These are phyloP conservation scores for Cyberlindnera americana DNA, from an alignment of 805 yeast species.

Conservation along the genomic window DNA sequence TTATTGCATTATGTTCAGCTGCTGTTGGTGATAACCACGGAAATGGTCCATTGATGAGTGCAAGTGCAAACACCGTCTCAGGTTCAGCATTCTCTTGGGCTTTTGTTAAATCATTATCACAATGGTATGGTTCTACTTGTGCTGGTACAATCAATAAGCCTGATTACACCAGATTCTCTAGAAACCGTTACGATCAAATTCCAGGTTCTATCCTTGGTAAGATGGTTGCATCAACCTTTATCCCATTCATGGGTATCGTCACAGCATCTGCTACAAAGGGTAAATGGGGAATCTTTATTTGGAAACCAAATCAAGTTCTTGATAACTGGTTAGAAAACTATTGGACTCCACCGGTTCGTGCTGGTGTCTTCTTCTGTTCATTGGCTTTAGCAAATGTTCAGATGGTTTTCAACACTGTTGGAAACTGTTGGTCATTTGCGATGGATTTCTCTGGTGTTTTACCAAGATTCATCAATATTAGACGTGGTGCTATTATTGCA, in stretches of 20 bases:
- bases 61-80: conserved; percentile 3
- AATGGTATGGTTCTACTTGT: conserved; percentile 37
- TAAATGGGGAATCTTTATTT: conserved; percentile 32
- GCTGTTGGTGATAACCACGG: conserved; percentile 10
- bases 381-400: conserved; percentile 1
- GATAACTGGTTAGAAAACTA: conserved; percentile 34
- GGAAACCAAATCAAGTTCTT: conserved; percentile 36
- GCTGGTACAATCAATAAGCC: conserved; percentile 36
- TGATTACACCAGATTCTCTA: conserved; percentile 38
- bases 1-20: conserved; percentile 6
- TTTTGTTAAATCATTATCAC: conserved; percentile 35
- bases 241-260: conserved; percentile 37
- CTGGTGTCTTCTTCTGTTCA: conserved; percentile 36
- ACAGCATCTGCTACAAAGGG: conserved; percentile 33
- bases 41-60: conserved; percentile 5
- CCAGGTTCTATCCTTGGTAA: conserved; percentile 29
- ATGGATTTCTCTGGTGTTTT: conserved; percentile 24
- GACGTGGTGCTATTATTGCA: conserved; percentile 32
- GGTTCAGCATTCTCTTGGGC: conserved; percentile 30
- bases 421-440: conserved; percentile 30
- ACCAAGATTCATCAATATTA: conserved; percentile 29
- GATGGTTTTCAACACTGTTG: conserved; percentile 13
- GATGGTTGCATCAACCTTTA: conserved; percentile 32
- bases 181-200: conserved; percentile 22
- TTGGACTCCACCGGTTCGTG: conserved; percentile 33